These are phyloP conservation scores for Fusarium sarcochroum DNA, from an alignment of 2,329 filamentous ascomycete species.

Conservation along the genomic window DNA sequence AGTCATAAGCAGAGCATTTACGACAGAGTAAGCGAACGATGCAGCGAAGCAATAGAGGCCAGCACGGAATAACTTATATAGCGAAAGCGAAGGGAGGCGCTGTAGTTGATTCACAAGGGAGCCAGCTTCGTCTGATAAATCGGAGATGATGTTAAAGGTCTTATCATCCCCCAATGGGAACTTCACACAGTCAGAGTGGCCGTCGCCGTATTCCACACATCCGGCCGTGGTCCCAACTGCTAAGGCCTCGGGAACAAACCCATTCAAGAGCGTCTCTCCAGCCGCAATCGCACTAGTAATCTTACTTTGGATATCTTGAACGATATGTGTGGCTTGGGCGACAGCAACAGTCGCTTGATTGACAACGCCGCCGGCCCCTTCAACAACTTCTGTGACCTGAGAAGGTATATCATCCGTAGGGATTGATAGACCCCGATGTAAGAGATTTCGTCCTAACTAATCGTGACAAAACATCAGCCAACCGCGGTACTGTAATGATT, in stretches of 20 bases:
- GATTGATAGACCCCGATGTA: slow-evolving; percentile 13
- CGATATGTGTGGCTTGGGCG: slow-evolving; percentile 13
- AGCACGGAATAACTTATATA: slow-evolving; percentile 4
- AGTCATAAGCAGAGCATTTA: slow-evolving; percentile 3
- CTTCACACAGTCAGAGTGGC: slow-evolving; percentile 12
- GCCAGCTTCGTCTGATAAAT: slow-evolving; percentile 6
- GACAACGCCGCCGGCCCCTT: slow-evolving; percentile 2
- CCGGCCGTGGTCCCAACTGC: slow-evolving; percentile 8
- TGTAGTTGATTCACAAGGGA: slow-evolving; percentile 9
- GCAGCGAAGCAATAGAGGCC: slow-evolving; percentile 2
- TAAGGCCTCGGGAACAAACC: slow-evolving; percentile 9
- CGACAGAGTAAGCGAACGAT: slow-evolving; percentile 5
- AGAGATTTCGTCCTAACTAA: slow-evolving; percentile 9
- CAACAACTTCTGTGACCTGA: slow-evolving; percentile 13
- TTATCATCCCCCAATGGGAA: slow-evolving; percentile 11
- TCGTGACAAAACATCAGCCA: not conserved
- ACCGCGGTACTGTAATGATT: not conserved
- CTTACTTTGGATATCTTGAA: slow-evolving; percentile 14
- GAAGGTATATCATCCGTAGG: slow-evolving; percentile 3
- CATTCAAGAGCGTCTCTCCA: slow-evolving; percentile 15
- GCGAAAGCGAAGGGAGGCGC: slow-evolving; percentile 3
- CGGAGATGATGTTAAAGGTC: slow-evolving; percentile 10
- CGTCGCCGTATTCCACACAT: slow-evolving; percentile 13
- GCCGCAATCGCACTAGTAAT: slow-evolving; percentile 15
- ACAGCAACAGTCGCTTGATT: slow-evolving; percentile 15